phyloP scores from a whole-genome alignment of 495 filamentous ascomycete species.

The Penicillium parvum region DNA sequence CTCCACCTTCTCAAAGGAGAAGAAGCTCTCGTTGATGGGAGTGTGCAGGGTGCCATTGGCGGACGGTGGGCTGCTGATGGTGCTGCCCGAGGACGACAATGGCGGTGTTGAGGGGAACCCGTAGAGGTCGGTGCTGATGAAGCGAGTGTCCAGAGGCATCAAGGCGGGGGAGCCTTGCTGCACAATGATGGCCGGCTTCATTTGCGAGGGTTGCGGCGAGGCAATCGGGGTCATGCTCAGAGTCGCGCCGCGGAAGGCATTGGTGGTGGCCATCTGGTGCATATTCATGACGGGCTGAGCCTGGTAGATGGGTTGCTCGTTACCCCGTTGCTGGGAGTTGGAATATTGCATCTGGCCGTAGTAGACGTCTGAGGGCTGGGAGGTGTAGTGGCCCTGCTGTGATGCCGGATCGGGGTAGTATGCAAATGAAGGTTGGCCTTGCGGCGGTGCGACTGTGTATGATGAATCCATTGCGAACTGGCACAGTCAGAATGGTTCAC shows the following conservation, averaged over 20 bases:
- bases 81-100: constrained; percentile 77
- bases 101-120: constrained; percentile 86
- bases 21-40: constrained; percentile 75
- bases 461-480: constrained; percentile 59
- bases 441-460: constrained; percentile 51
- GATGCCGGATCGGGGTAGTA: constrained; percentile 80
- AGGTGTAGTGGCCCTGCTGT: constrained; percentile 78
- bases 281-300: constrained; percentile 62
- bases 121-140: constrained; percentile 60
- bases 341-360: constrained; percentile 46
- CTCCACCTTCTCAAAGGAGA: constrained; percentile 67
- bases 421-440: constrained; percentile 80
- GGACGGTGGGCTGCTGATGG: constrained; percentile 79
- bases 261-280: constrained; percentile 62
- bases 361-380: constrained; percentile 59
- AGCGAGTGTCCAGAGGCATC: constrained; percentile 75
- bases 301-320: constrained; percentile 35
- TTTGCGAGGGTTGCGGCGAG: constrained; percentile 70
- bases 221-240: constrained; percentile 68
- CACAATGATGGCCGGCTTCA: constrained; percentile 70
- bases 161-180: constrained; percentile 66
- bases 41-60: constrained; percentile 74
- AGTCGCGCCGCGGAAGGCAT: constrained; percentile 47
- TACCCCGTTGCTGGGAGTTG: constrained; percentile 29
- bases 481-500: no score